Evolutionary conservation across 1,284 basidiomycete species (phyloP).

Genomic region (Neotropicomus parvogracilis): DNA sequence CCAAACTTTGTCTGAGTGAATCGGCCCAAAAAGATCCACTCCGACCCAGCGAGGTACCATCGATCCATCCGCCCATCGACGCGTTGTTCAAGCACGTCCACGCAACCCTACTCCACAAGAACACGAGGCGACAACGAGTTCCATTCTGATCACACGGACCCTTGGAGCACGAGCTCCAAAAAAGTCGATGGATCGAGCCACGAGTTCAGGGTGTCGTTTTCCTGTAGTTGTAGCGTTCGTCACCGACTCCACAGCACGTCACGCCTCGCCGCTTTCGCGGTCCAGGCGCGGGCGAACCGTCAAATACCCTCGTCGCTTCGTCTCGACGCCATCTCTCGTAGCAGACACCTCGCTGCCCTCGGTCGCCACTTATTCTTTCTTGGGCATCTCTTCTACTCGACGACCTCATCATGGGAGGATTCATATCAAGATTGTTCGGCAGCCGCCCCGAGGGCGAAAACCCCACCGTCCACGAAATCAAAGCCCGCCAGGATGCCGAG

Average conservation of each 20-base stretch:
- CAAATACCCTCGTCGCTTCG: background rate
- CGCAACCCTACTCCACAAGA: too few species aligned
- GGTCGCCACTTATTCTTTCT: too few species aligned
- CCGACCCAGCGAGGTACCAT: slow-evolving; percentile 2
- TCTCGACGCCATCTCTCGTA: background rate
- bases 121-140: too few species aligned
- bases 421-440: slow-evolving; percentile 10
- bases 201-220: slow-evolving; percentile 9
- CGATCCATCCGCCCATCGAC: background rate
- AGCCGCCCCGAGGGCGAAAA: slow-evolving; percentile 11
- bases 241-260: background rate
- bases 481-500: slow-evolving; percentile 18
- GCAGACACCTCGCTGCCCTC: background rate
- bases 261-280: background rate
- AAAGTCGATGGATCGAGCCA: too few species aligned
- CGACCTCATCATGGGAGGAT: slow-evolving; percentile 7
- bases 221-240: background rate
- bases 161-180: too few species aligned
- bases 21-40: background rate
- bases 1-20: background rate
- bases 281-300: background rate
- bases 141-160: background rate
- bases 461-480: slow-evolving; percentile 18
- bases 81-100: background rate
- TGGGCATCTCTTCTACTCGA: too few species aligned